Conservation (phyloP, 192 early-diverging fungal genomes). For the Gaertneriomyces semiglobifer region DNA sequence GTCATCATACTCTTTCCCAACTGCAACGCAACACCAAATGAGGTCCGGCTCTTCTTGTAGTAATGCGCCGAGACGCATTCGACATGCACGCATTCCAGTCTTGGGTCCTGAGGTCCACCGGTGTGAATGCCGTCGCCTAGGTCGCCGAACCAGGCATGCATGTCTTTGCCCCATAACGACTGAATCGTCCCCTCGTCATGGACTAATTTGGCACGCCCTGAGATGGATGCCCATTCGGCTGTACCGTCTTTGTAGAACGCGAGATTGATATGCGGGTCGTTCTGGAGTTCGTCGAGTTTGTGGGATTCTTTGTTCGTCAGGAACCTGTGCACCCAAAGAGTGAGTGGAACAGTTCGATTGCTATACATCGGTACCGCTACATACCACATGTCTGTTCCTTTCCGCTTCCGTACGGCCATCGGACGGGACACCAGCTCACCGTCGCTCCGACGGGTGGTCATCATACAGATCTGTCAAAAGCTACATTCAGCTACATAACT, state of each 20-base stretch:
- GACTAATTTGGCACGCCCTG: constrained; percentile 37
- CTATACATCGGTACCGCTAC: neutral
- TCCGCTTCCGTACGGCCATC: constrained; percentile 20
- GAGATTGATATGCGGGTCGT: constrained; percentile 46
- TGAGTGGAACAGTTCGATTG: neutral
- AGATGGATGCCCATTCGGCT: constrained; percentile 44
- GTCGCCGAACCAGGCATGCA: constrained; percentile 46
- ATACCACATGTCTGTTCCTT: constrained; percentile 41
- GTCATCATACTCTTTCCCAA: constrained; percentile 4
- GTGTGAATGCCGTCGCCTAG: constrained; percentile 45
- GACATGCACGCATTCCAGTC: constrained; percentile 43
- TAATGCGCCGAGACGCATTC: constrained; percentile 30
- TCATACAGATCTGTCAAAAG: constrained; percentile 34
- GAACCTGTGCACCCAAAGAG: constrained; percentile 23
- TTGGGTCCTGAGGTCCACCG: constrained; percentile 44
- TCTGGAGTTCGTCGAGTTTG: constrained; percentile 44
- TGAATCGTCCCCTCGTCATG: constrained; percentile 40
- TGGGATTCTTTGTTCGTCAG: constrained; percentile 43
- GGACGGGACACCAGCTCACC: constrained; percentile 36
- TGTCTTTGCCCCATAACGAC: constrained; percentile 36
- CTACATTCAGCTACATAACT: neutral
- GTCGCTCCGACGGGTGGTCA: constrained; percentile 42
- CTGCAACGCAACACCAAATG: neutral
- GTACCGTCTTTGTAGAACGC: constrained; percentile 35
- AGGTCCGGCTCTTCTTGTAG: neutral